Evolutionary conservation across 805 yeast species (phyloP).

Genomic region (Teunomyces lycoperdinae): DNA sequence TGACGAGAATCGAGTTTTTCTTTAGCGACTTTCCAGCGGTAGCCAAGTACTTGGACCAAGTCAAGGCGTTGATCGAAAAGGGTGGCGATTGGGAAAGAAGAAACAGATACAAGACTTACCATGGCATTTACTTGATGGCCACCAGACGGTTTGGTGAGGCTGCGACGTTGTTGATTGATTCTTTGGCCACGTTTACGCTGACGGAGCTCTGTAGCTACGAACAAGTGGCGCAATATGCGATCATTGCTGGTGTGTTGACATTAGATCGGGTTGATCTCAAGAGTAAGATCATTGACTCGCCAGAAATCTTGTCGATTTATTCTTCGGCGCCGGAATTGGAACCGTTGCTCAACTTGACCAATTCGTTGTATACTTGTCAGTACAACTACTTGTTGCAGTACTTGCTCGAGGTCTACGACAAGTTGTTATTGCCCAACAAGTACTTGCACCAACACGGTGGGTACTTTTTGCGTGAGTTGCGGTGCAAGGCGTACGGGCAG

Average conservation of each 20-base stretch:
- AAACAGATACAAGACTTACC: constrained; percentile 87
- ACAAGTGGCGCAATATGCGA: constrained; percentile 83
- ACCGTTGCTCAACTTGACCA: constrained; percentile 79
- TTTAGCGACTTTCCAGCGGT: constrained; percentile 73
- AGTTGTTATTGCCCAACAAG: constrained; percentile 57
- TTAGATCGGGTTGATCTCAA: constrained; percentile 83
- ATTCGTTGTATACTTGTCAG: constrained; percentile 85
- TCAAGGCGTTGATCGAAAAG: constrained; percentile 76
- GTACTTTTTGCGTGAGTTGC: constrained; percentile 85
- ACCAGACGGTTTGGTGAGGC: constrained; percentile 86
- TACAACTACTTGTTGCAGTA: constrained; percentile 76
- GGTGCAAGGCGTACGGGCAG: constrained; percentile 93
- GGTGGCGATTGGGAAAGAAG: constrained; percentile 99
- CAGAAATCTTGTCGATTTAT: constrained; percentile 81
- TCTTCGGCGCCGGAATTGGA: constrained; percentile 69
- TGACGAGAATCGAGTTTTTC: constrained; percentile 86
- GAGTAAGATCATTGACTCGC: constrained; percentile 83
- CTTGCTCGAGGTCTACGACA: constrained; percentile 73
- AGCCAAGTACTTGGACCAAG: constrained; percentile 68
- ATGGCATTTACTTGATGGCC: constrained; percentile 80
- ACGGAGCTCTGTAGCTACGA: constrained; percentile 87
- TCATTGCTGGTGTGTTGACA: constrained; percentile 81
- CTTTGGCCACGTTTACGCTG: constrained; percentile 92
- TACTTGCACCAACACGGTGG: constrained; percentile 77
- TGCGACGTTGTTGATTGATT: constrained; percentile 78